Base-by-base conservation (phyloP, 1,284 basidiomycete species). In the Irpex sp. region DNA sequence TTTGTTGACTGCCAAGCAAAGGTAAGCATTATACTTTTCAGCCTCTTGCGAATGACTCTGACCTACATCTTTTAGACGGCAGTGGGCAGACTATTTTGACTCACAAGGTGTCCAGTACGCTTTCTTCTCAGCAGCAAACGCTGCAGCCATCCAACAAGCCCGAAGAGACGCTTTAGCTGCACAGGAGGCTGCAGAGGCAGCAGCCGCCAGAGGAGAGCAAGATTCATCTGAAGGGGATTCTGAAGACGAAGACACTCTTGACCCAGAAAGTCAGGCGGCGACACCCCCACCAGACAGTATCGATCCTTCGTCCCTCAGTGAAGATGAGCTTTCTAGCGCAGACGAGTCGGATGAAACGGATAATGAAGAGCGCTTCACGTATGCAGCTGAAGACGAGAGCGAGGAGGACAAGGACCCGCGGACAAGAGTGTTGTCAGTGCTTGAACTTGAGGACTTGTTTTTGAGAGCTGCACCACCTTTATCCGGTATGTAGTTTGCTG, bases 71-170 rank as follows among this genome's bases (percentile, higher is more conserved):
- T n/a, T n/a, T n/a, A n/a, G n/a, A n/a, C 78, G 78, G 58, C 73
- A 78, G 59, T 99, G 97, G 97, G 96, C 96, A 33, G 88, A 96
- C 68, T 94, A 97, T 74, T 98, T 99, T 70, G 94, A 98, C 63
- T 71, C 80, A 18, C 81, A 93, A 68, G 83, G 84, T 6, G 83
- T 98, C 56, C 82, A 82, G 63, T 98, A 94, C 69, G 95, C 94
- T 0, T 99, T 99, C 75, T 99, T 97, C 81, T 99, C 96, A 35
- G 97, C 97, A 5, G 85, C 90, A 10, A 90, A 94, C 75, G 94
- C 94, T 12, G 83, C 89, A 8, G 94, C 93, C 6, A 72, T 93
- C 21, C 95, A 96, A 66, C 82, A 93, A 72, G 87, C 85, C 12
- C 79, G 83, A 28, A 75, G 80, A 62, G 85, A 88, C 62, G 83